Evolutionary conservation across 495 filamentous ascomycete genomes (phyloP).

Genomic region (Podospora pseudopauciseta): DNA sequence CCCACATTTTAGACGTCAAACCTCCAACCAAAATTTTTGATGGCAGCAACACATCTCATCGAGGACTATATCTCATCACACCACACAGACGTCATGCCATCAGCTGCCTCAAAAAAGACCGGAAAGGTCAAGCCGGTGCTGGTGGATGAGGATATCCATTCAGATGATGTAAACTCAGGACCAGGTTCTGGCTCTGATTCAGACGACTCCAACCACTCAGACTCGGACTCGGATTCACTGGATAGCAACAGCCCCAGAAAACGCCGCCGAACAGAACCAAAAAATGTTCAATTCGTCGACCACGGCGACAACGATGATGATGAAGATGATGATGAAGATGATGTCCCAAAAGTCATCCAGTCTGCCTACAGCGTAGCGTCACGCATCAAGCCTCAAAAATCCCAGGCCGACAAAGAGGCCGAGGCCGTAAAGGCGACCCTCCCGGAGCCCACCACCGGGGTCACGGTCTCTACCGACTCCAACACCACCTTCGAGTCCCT

Average conservation of each 20-base stretch:
- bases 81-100: conserved; percentile 24
- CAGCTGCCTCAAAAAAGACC: conserved; percentile 9
- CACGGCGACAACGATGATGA: conserved; percentile 17
- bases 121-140: background rate
- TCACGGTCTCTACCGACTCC: conserved; percentile 42
- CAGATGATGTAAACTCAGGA: background rate
- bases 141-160: background rate
- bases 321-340: conserved; percentile 17
- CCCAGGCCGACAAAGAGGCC: conserved; percentile 6
- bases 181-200: conserved; percentile 14
- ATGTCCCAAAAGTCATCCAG: conserved; percentile 17
- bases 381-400: conserved; percentile 40
- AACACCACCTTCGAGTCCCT: conserved; percentile 70
- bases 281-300: conserved; percentile 4
- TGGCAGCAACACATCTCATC: background rate
- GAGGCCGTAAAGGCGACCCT: conserved; percentile 5
- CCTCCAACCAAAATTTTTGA: conserved; percentile 15
- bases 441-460: conserved; percentile 17
- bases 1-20: background rate
- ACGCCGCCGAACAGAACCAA: conserved; percentile 42
- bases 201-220: conserved; percentile 5
- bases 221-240: conserved; percentile 40
- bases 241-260: conserved; percentile 47
- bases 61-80: background rate
- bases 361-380: conserved; percentile 44